phyloP scores from a whole-genome alignment of 140 eudicot species.

The Bidens hawaiensis region DNA sequence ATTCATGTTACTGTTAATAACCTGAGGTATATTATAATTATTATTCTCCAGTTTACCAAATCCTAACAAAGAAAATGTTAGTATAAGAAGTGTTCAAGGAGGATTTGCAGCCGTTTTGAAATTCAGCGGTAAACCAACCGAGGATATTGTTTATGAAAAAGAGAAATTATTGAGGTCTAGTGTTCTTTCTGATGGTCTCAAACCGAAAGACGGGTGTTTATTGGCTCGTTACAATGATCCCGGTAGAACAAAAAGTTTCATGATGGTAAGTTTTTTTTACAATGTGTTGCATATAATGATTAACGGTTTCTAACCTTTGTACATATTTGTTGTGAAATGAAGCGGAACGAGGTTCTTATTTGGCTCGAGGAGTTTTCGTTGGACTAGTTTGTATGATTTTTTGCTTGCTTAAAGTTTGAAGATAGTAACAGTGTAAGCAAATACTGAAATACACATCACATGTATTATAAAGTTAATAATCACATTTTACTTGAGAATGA shows the following conservation, averaged over 20 bases:
- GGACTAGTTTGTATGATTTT: constrained; percentile 32
- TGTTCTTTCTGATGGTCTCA: constrained; percentile 61
- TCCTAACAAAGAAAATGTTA: constrained; percentile 63
- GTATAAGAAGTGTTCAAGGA: constrained; percentile 73
- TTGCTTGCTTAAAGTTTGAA: constrained; percentile 1
- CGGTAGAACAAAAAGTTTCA: constrained; percentile 82
- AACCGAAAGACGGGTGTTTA: constrained; percentile 66
- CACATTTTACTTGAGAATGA: constrained; percentile 9
- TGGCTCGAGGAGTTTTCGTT: constrained; percentile 76
- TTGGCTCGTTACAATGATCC: constrained; percentile 96
- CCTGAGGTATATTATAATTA: neutral
- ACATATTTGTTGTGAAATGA: constrained; percentile 9
- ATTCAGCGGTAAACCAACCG: constrained; percentile 89
- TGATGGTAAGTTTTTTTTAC: constrained; percentile 46
- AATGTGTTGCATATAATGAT: neutral
- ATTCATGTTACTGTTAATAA: constrained; percentile 2
- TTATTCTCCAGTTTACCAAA: constrained; percentile 72
- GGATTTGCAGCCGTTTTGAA: constrained; percentile 77
- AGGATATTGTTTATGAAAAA: constrained; percentile 66
- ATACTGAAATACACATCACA: neutral
- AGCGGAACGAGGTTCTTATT: constrained; percentile 89
- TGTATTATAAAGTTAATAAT: too few species aligned
- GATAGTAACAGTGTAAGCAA: constrained; percentile 16
- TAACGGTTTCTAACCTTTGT: constrained; percentile 7
- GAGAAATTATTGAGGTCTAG: constrained; percentile 54